Evolutionary conservation across 2,329 filamentous ascomycete genomes (phyloP).

Genomic region (Ophiocordyceps robertsii): DNA sequence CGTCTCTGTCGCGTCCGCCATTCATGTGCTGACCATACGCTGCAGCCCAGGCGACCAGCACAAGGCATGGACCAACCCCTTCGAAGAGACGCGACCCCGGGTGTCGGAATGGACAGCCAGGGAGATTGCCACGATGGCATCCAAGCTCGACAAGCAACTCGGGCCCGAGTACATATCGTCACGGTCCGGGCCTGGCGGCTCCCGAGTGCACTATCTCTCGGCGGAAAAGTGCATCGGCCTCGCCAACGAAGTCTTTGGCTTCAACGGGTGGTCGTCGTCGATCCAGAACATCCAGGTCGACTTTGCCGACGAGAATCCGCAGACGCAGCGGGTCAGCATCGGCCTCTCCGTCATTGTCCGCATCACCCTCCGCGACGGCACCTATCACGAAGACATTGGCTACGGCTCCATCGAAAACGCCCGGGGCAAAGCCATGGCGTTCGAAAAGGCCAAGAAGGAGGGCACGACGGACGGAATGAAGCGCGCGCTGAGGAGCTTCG

Average conservation of each 20-base stretch:
- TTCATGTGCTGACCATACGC: conserved; percentile 7
- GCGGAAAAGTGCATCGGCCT: conserved; percentile 94
- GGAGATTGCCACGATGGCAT: conserved; percentile 79
- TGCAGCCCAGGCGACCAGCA: conserved; percentile 55
- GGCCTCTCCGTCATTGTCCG: conserved; percentile 84
- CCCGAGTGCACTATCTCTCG: conserved; percentile 86
- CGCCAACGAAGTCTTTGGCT: conserved; percentile 90
- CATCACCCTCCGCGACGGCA: conserved; percentile 81
- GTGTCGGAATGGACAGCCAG: conserved; percentile 76
- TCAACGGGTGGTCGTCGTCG: conserved; percentile 95
- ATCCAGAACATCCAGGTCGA: conserved; percentile 92
- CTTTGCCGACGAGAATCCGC: conserved; percentile 77
- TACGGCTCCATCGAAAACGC: conserved; percentile 96
- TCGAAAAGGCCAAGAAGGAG: conserved; percentile 98
- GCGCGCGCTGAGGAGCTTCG: conserved; percentile 78
- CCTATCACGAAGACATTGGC: conserved; percentile 95
- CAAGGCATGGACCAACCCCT: conserved; percentile 55
- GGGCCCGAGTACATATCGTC: conserved; percentile 93
- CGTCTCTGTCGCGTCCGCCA: conserved; percentile 4
- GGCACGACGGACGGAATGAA: conserved; percentile 92
- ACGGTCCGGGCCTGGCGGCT: conserved; percentile 67
- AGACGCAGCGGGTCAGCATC: conserved; percentile 66
- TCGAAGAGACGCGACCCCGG: conserved; percentile 55
- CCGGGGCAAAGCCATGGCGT: conserved; percentile 87
- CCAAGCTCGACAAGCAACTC: conserved; percentile 79